These are phyloP conservation scores for Crithidia fasciculata DNA, from an alignment of 208 protist genomes.

Conservation along the genomic window DNA sequence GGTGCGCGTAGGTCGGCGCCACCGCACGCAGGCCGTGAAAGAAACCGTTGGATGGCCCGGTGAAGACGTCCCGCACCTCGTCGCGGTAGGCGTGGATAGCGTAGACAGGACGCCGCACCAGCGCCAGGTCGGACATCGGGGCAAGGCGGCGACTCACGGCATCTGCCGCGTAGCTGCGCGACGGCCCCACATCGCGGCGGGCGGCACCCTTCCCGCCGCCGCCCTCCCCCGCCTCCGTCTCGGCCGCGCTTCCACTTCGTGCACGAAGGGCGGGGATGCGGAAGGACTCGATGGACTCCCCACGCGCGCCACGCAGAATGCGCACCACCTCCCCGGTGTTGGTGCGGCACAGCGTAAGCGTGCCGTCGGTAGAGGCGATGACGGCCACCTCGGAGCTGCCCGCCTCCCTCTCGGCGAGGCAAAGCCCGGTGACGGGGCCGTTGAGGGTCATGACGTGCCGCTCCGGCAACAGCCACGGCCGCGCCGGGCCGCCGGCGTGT, in stretches of 20 bases:
- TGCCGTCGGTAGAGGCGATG: conserved; percentile 77
- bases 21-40: conserved; percentile 80
- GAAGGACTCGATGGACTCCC: conserved; percentile 29
- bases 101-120: conserved; percentile 74
- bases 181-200: neutral
- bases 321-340: conserved; percentile 77
- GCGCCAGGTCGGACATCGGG: conserved; percentile 24
- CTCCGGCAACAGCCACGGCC: conserved; percentile 65
- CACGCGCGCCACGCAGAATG: conserved; percentile 71
- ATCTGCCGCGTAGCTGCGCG: conserved; percentile 23
- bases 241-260: conserved; percentile 15
- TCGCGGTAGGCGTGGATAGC: conserved; percentile 81
- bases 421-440: conserved; percentile 74
- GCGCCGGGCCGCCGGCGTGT: neutral
- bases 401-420: conserved; percentile 47
- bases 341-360: conserved; percentile 76
- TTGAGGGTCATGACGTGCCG: conserved; percentile 64
- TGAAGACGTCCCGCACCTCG: conserved; percentile 82
- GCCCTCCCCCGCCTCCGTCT: neutral
- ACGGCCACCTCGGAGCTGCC: conserved; percentile 83
- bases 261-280: conserved; percentile 10
- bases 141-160: conserved; percentile 11
- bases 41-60: conserved; percentile 74
- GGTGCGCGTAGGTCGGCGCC: conserved; percentile 83
- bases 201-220: neutral